Evolutionary conservation across 1,284 basidiomycete genomes (phyloP).

Genomic region (Moniliella sp.): DNA sequence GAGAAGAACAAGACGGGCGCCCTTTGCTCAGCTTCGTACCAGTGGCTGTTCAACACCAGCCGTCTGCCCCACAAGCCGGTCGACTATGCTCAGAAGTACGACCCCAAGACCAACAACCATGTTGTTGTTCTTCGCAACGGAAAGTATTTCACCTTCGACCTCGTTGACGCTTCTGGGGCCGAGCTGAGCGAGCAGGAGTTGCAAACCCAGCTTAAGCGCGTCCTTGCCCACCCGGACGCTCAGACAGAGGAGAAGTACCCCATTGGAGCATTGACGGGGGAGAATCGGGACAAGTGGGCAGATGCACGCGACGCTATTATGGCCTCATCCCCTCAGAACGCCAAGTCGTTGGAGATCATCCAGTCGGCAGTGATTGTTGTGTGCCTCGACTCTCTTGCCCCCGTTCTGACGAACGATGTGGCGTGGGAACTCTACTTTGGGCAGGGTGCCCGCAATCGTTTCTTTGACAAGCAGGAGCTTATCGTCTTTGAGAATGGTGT

Average conservation of each 20-base stretch:
- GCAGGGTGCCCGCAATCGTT: slow-evolving; percentile 71
- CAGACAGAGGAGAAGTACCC: slow-evolving; percentile 40
- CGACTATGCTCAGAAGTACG: slow-evolving; percentile 65
- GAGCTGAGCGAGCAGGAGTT: slow-evolving; percentile 58
- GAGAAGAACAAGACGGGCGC: slow-evolving; percentile 64
- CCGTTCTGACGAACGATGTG: no score
- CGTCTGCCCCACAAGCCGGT: slow-evolving; percentile 63
- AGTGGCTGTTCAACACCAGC: slow-evolving; percentile 86
- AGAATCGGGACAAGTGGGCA: slow-evolving; percentile 76
- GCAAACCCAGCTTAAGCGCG: slow-evolving; percentile 51
- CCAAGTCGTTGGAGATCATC: slow-evolving; percentile 52
- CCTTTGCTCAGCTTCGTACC: slow-evolving; percentile 81
- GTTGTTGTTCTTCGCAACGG: slow-evolving; percentile 77
- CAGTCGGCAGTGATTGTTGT: slow-evolving; percentile 74
- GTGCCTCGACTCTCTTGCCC: slow-evolving; percentile 71
- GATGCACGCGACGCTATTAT: slow-evolving; percentile 41
- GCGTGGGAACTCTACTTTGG: slow-evolving; percentile 65
- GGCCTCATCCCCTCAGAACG: slow-evolving; percentile 50
- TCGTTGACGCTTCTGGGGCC: slow-evolving; percentile 38
- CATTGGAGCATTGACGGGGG: slow-evolving; percentile 62
- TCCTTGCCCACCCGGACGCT: slow-evolving; percentile 53
- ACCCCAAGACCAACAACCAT: slow-evolving; percentile 56
- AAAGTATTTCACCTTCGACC: slow-evolving; percentile 57
- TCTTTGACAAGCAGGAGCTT: slow-evolving; percentile 89
- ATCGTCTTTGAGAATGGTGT: slow-evolving; percentile 53